Percentiles rank a stretch among this genome's conserved stretches.
Conservation (phyloP, 345 rosid species). For the Noccaea bulbosa region DNA sequence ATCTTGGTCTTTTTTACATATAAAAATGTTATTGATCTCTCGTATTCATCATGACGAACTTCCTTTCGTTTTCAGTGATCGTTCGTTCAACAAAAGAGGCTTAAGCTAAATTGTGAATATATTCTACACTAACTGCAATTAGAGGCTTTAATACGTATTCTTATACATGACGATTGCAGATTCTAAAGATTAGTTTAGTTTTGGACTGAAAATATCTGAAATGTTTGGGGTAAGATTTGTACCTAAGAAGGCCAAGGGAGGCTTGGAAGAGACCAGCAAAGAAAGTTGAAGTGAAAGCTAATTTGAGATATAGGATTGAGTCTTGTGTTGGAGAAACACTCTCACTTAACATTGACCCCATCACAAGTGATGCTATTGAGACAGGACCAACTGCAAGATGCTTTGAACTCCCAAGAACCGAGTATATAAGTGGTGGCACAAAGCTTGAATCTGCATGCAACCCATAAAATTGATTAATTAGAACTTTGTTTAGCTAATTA, state of each 20-base stretch:
- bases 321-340: constrained; percentile 67
- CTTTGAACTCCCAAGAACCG: constrained; percentile 87
- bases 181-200: constrained; percentile 7
- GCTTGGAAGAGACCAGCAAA: constrained; percentile 97
- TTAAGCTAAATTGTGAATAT: constrained; percentile 38
- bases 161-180: constrained; percentile 27
- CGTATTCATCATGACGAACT: constrained; percentile 25
- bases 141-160: constrained; percentile 14
- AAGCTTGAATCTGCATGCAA: constrained; percentile 91
- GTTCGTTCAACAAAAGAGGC: constrained; percentile 33
- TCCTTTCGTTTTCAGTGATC: constrained; percentile 26
- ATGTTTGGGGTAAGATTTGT: constrained; percentile 5
- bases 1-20: constrained; percentile 36
- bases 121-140: constrained; percentile 36
- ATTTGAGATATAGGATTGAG: constrained; percentile 67
- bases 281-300: constrained; percentile 97
- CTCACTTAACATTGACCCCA: constrained; percentile 94
- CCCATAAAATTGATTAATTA: constrained; percentile 2
- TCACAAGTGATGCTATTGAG: constrained; percentile 92
- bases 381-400: constrained; percentile 98
- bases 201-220: background rate
- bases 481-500: background rate
- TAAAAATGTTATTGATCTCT: constrained; percentile 17
- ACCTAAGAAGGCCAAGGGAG: constrained; percentile 87
- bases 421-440: constrained; percentile 90